phyloP scores from a whole-genome alignment of 495 filamentous ascomycete genomes.

The Xylaria acuta region DNA sequence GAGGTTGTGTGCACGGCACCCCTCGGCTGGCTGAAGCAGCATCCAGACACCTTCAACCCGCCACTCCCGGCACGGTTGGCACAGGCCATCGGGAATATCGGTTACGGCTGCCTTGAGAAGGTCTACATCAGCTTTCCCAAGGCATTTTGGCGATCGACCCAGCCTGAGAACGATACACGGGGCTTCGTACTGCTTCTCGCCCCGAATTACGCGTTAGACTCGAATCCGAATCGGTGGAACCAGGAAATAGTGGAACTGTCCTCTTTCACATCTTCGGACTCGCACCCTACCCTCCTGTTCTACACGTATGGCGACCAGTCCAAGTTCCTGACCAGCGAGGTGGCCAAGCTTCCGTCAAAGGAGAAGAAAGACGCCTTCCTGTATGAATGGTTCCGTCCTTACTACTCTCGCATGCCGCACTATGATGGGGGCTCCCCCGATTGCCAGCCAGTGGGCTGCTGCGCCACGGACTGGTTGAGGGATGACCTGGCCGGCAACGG shows the following conservation, averaged over 20 bases:
- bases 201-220: slow-evolving; percentile 64
- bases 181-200: slow-evolving; percentile 75
- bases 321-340: slow-evolving; percentile 49
- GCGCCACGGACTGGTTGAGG: slow-evolving; percentile 80
- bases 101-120: slow-evolving; percentile 91
- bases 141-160: slow-evolving; percentile 60
- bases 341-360: slow-evolving; percentile 44
- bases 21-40: slow-evolving; percentile 86
- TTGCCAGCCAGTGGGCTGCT: slow-evolving; percentile 67
- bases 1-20: slow-evolving; percentile 86
- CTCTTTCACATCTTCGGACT: slow-evolving; percentile 61
- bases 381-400: slow-evolving; percentile 70
- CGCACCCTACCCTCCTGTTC: slow-evolving; percentile 90
- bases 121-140: slow-evolving; percentile 85
- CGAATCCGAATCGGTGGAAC: slow-evolving; percentile 73
- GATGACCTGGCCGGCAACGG: slow-evolving; percentile 88
- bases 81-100: slow-evolving; percentile 76
- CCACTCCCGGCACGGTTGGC: slow-evolving; percentile 67
- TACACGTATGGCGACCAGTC: slow-evolving; percentile 80
- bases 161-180: slow-evolving; percentile 40
- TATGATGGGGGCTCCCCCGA: slow-evolving; percentile 59
- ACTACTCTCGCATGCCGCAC: slow-evolving; percentile 75
- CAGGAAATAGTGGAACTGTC: slow-evolving; percentile 82
- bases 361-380: slow-evolving; percentile 53
- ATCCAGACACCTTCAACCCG: slow-evolving; percentile 73